A percentile compares a stretch with the other conserved stretches of the same genome.
Conservation (phyloP, 1,284 basidiomycete genomes). For the Microbotryum silenes-acaulis region DNA sequence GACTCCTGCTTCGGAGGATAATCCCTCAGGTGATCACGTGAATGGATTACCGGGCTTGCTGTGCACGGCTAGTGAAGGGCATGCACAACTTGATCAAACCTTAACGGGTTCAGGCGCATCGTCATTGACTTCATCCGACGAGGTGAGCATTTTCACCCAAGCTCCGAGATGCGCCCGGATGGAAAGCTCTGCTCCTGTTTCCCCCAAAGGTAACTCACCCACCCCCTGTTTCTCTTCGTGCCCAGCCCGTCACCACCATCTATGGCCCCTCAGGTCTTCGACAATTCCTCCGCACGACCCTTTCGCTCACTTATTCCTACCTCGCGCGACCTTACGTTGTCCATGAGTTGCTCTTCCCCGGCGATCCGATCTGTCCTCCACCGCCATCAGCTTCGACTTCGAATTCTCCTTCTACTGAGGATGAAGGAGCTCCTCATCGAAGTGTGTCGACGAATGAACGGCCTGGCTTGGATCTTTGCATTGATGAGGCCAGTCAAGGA, state of each 20-base stretch:
- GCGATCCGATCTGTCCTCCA: slow-evolving; percentile 44
- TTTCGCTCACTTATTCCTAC: slow-evolving; percentile 60
- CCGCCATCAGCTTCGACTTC: slow-evolving; percentile 45
- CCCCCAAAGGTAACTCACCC: background rate
- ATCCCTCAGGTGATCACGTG: slow-evolving; percentile 40
- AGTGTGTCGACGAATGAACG: slow-evolving; percentile 59
- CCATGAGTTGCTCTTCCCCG: slow-evolving; percentile 64
- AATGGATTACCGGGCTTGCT: slow-evolving; percentile 47
- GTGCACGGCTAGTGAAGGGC: slow-evolving; percentile 29
- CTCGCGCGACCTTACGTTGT: slow-evolving; percentile 64
- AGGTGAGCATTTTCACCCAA: slow-evolving; percentile 14
- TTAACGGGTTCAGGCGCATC: too few species aligned
- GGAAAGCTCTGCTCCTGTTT: slow-evolving; percentile 1
- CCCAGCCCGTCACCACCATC: slow-evolving; percentile 59
- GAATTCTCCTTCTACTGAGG: slow-evolving; percentile 24
- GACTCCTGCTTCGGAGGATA: background rate
- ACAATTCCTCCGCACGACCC: slow-evolving; percentile 61
- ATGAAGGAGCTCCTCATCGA: slow-evolving; percentile 37
- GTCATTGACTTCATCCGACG: slow-evolving; percentile 30
- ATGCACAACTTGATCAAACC: too few species aligned
- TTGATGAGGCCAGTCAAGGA: slow-evolving; percentile 54
- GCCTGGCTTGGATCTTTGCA: slow-evolving; percentile 56
- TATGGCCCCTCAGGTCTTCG: slow-evolving; percentile 80
- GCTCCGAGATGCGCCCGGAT: too few species aligned
- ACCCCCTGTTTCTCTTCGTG: background rate